phyloP scores from a whole-genome alignment of 192 early-diverging fungal genomes.

The Backusella mclennaniae region DNA sequence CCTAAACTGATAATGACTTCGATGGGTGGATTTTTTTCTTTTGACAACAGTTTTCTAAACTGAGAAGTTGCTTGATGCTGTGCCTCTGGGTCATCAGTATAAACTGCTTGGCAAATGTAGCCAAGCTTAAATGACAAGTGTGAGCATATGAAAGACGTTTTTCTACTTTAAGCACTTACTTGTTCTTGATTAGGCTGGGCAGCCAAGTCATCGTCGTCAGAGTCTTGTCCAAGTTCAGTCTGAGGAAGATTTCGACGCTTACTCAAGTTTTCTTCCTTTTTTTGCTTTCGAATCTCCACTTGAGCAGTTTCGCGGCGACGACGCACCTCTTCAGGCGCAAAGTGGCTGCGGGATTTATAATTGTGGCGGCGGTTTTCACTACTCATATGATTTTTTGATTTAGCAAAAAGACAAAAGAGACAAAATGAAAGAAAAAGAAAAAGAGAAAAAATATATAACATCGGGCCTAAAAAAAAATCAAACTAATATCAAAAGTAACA shows the following conservation, averaged over 20 bases:
- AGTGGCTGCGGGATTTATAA: slow-evolving; percentile 86
- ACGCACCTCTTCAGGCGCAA: slow-evolving; percentile 90
- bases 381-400: slow-evolving; percentile 35
- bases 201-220: slow-evolving; percentile 72
- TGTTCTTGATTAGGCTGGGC: background rate
- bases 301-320: slow-evolving; percentile 90
- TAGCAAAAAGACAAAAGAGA: background rate
- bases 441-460: background rate
- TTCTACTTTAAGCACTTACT: background rate
- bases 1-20: slow-evolving; percentile 92
- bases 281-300: slow-evolving; percentile 94
- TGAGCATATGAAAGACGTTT: background rate
- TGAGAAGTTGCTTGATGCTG: slow-evolving; percentile 81
- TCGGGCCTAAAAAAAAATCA: background rate
- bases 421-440: background rate
- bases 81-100: slow-evolving; percentile 73
- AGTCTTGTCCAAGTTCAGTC: slow-evolving; percentile 54
- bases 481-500: background rate
- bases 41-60: slow-evolving; percentile 94
- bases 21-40: slow-evolving; percentile 96
- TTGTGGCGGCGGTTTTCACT: slow-evolving; percentile 62
- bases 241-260: slow-evolving; percentile 89
- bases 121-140: slow-evolving; percentile 47
- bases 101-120: slow-evolving; percentile 75
- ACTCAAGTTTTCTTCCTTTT: slow-evolving; percentile 89